A percentile compares a stretch with the other conserved stretches of the same genome.
Conservation (phyloP, 306 rosid genomes). For the Glycine latifolia region DNA sequence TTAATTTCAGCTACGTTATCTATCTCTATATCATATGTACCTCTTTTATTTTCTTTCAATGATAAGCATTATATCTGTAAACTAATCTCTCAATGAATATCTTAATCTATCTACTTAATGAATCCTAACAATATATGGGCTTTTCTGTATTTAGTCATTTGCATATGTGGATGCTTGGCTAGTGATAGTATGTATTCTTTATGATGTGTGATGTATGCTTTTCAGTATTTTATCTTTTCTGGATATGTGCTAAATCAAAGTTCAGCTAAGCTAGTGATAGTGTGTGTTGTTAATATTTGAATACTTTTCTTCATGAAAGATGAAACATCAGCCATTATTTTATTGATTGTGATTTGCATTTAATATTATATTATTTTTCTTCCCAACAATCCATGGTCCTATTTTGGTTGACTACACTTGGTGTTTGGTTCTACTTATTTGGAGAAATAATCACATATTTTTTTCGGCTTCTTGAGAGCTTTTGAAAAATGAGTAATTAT, state of each 20-base stretch:
- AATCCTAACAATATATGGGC: background rate
- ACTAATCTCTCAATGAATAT: constrained; percentile 3
- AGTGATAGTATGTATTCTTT: no score
- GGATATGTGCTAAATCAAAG: no score
- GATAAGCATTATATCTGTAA: background rate
- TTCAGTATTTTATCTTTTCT: no score
- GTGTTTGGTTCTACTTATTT: background rate
- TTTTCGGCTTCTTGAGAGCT: background rate
- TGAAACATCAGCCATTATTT: background rate
- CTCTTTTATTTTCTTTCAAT: background rate
- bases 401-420: constrained; percentile 7
- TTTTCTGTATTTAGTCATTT: constrained; percentile 5
- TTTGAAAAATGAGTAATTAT: background rate
- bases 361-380: background rate
- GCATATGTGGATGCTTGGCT: no score
- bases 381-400: constrained; percentile 11
- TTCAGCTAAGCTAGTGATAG: no score
- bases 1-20: background rate
- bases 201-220: no score
- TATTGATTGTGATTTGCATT: background rate
- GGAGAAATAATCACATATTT: background rate
- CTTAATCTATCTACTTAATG: background rate
- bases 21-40: background rate
- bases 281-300: no score
- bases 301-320: no score